Evolutionary conservation across 257 asterid species (phyloP).

Genomic region (Salvia hispanica): DNA sequence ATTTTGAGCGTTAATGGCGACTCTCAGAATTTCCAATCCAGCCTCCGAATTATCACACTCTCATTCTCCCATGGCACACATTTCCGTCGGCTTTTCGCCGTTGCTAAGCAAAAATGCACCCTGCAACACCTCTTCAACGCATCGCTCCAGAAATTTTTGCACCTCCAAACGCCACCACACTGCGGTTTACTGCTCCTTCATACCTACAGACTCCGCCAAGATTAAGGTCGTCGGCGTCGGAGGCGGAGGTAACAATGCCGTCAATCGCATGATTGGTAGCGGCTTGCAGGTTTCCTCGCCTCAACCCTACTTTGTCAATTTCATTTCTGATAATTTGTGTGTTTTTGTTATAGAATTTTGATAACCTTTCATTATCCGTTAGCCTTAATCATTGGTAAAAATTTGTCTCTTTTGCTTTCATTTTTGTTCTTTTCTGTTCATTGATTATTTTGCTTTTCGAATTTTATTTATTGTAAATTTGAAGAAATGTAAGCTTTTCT

Average conservation of each 20-base stretch:
- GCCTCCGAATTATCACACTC: slow-evolving; percentile 57
- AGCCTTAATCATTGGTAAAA: not conserved
- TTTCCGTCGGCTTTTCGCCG: slow-evolving; percentile 44
- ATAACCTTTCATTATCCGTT: not conserved
- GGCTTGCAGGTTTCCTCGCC: slow-evolving; percentile 68
- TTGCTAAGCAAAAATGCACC: slow-evolving; percentile 48
- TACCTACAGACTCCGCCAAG: slow-evolving; percentile 74
- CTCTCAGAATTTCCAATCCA: slow-evolving; percentile 52
- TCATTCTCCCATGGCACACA: slow-evolving; percentile 42
- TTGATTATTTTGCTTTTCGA: too few relatives aligned
- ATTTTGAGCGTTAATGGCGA: slow-evolving; percentile 42
- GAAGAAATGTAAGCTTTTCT: not conserved
- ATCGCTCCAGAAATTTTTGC: slow-evolving; percentile 46
- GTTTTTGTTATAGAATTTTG: not conserved
- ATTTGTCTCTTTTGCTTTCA: not conserved
- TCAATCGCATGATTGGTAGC: slow-evolving; percentile 95
- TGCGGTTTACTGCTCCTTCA: slow-evolving; percentile 55
- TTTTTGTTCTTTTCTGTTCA: too few relatives aligned
- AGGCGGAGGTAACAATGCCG: slow-evolving; percentile 98
- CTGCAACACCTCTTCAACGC: slow-evolving; percentile 27
- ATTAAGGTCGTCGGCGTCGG: slow-evolving; percentile 98
- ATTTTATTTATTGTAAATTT: not conserved
- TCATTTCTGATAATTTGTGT: not conserved
- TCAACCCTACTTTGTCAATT: not conserved
- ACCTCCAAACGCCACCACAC: slow-evolving; percentile 41